Percentiles rank a stretch among this genome's conserved stretches.
These are phyloP conservation scores for Hemileccinum rubropunctum DNA, from an alignment of 768 basidiomycete genomes.

Conservation along the genomic window DNA sequence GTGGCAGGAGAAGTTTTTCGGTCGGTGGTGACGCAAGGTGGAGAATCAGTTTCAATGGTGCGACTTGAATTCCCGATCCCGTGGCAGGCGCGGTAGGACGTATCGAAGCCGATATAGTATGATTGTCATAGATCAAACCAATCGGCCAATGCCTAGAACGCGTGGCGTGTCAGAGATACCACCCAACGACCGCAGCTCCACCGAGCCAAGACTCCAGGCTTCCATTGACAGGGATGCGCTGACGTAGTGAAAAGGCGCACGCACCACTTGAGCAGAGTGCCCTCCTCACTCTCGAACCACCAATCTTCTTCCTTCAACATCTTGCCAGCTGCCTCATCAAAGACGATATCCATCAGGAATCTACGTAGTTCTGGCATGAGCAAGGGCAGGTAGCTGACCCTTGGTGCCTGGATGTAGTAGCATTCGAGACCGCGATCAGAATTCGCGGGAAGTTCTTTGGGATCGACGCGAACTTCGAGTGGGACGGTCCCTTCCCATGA, in stretches of 20 bases:
- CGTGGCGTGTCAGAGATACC: conserved; percentile 9
- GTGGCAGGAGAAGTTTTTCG: conserved; percentile 80
- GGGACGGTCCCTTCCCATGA: conserved; percentile 92
- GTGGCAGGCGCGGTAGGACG: conserved; percentile 39
- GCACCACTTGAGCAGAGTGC: conserved; percentile 83
- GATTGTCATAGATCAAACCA: conserved; percentile 89
- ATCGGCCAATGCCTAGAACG: conserved; percentile 92
- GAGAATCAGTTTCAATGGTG: conserved; percentile 75
- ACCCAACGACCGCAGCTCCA: neutral
- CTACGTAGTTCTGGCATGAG: conserved; percentile 84
- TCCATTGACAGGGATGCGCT: neutral
- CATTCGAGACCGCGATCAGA: conserved; percentile 87
- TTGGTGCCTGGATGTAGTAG: conserved; percentile 87
- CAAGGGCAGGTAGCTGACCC: conserved; percentile 91
- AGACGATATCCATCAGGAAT: conserved; percentile 88
- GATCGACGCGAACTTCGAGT: conserved; percentile 83
- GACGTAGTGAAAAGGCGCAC: conserved; percentile 23
- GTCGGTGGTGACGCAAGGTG: conserved; percentile 86
- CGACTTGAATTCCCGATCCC: conserved; percentile 37
- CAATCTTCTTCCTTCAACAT: conserved; percentile 84
- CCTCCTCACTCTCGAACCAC: conserved; percentile 96
- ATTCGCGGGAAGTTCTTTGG: conserved; percentile 86
- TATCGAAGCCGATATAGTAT: conserved; percentile 60
- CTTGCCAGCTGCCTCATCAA: conserved; percentile 80
- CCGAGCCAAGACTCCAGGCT: neutral